Percentiles rank a stretch among this genome's conserved stretches.
Evolutionary conservation across 2,329 filamentous ascomycete species (phyloP).

Genomic region (Aspergillus sclerotialis): DNA sequence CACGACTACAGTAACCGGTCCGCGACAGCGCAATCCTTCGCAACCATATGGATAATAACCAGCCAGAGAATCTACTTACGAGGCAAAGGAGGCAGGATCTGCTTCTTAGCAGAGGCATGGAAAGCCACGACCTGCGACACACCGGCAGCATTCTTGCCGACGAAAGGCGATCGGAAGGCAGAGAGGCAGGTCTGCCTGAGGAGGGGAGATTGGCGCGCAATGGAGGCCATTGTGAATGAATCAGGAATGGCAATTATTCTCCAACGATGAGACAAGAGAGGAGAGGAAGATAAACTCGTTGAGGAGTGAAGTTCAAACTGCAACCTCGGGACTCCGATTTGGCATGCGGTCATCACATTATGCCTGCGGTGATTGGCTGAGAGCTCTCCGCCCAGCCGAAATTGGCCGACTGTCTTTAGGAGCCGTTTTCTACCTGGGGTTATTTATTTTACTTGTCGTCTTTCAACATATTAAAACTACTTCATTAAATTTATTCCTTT

Average conservation of each 20-base stretch:
- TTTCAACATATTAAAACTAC: too few relatives aligned
- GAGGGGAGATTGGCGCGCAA: slow-evolving; percentile 32
- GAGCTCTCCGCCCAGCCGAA: slow-evolving; percentile 30
- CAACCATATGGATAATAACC: background rate
- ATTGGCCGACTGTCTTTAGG: too few relatives aligned
- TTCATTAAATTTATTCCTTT: too few relatives aligned
- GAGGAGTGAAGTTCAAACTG: slow-evolving; percentile 22
- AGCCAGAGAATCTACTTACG: slow-evolving; percentile 52
- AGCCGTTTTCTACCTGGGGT: too few relatives aligned
- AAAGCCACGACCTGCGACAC: slow-evolving; percentile 65
- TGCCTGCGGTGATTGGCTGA: slow-evolving; percentile 28
- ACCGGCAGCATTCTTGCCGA: slow-evolving; percentile 26
- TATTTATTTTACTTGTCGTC: too few relatives aligned
- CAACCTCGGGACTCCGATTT: slow-evolving; percentile 32
- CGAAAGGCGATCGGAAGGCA: slow-evolving; percentile 26
- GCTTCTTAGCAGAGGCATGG: slow-evolving; percentile 70
- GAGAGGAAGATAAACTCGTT: slow-evolving; percentile 9
- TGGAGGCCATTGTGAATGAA: slow-evolving; percentile 31
- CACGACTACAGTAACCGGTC: too few relatives aligned
- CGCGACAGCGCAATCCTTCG: too few relatives aligned
- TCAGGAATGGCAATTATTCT: background rate
- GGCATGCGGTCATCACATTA: slow-evolving; percentile 35
- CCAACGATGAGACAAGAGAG: slow-evolving; percentile 10
- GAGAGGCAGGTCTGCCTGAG: slow-evolving; percentile 30
- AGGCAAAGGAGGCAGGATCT: slow-evolving; percentile 74